Conservation (phyloP, 2,329 filamentous ascomycete genomes). For the Neofusicoccum umdonicola region DNA sequence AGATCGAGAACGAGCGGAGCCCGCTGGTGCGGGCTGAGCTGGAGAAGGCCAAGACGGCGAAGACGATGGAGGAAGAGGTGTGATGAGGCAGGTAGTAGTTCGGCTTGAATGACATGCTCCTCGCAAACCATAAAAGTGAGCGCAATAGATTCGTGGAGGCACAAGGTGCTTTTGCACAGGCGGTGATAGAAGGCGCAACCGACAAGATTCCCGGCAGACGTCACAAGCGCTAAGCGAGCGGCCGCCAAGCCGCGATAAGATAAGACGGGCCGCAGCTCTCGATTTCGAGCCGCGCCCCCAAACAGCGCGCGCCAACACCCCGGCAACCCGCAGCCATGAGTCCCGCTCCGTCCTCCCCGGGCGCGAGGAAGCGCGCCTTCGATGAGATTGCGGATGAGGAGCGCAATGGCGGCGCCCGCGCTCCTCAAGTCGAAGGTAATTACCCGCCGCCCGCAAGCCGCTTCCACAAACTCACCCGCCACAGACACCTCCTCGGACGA, state of each 20-base stretch:
- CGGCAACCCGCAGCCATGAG: background rate
- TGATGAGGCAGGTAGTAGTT: background rate
- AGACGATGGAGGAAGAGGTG: slow-evolving; percentile 1
- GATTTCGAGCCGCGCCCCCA: background rate
- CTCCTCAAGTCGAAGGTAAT: slow-evolving; percentile 4
- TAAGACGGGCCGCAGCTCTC: background rate
- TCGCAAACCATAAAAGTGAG: background rate
- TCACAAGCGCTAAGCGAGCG: background rate
- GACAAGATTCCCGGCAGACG: no score
- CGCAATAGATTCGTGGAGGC: no score
- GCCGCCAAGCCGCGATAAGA: slow-evolving; percentile 2
- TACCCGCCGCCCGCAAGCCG: background rate
- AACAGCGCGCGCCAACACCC: background rate
- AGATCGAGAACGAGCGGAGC: slow-evolving; percentile 25
- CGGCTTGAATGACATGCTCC: background rate
- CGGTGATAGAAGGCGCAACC: background rate
- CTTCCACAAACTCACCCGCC: background rate
- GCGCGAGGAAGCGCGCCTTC: slow-evolving; percentile 10
- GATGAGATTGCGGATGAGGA: slow-evolving; percentile 2
- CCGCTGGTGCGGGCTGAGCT: slow-evolving; percentile 24
- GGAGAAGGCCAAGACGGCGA: slow-evolving; percentile 20
- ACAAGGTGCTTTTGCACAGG: no score
- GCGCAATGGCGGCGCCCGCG: background rate
- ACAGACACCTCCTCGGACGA: slow-evolving; percentile 68
- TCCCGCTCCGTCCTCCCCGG: background rate